phyloP scores from a whole-genome alignment of 78 protist species.

The Creolimax fragrantissima region DNA sequence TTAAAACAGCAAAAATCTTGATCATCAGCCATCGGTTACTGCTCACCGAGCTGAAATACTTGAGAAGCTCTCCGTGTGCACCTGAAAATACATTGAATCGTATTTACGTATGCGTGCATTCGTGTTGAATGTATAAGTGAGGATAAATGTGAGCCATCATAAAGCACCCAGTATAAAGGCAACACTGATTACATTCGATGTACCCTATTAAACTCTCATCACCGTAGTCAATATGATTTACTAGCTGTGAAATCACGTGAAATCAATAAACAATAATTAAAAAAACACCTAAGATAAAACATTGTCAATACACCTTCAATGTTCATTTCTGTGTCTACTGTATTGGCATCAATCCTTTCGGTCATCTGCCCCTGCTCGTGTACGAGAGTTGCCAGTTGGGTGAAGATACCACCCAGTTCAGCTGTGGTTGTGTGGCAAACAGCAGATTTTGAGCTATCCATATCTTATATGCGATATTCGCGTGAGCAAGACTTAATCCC shows the following conservation, averaged over 20 bases:
- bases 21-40: slow-evolving; percentile 33
- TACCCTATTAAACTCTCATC: too few relatives aligned
- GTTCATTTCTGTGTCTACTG: neutral
- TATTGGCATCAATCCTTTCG: slow-evolving; percentile 18
- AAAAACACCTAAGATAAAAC: too few relatives aligned
- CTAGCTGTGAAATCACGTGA: too few relatives aligned
- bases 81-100: too few relatives aligned
- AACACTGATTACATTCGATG: too few relatives aligned
- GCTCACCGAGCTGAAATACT: neutral
- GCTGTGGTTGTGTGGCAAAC: neutral
- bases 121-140: too few relatives aligned
- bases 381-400: slow-evolving; percentile 27
- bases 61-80: slow-evolving; percentile 8
- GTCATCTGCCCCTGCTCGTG: slow-evolving; percentile 28
- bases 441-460: neutral
- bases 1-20: neutral
- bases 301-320: neutral
- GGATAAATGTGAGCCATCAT: too few relatives aligned
- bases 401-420: slow-evolving; percentile 35
- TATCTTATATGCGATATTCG: neutral
- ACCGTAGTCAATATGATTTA: too few relatives aligned
- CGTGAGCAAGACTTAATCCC: too few relatives aligned
- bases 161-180: too few relatives aligned
- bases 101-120: too few relatives aligned
- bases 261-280: too few relatives aligned